phyloP scores from a whole-genome alignment of 768 basidiomycete species.

The Tulasnella sp. region DNA sequence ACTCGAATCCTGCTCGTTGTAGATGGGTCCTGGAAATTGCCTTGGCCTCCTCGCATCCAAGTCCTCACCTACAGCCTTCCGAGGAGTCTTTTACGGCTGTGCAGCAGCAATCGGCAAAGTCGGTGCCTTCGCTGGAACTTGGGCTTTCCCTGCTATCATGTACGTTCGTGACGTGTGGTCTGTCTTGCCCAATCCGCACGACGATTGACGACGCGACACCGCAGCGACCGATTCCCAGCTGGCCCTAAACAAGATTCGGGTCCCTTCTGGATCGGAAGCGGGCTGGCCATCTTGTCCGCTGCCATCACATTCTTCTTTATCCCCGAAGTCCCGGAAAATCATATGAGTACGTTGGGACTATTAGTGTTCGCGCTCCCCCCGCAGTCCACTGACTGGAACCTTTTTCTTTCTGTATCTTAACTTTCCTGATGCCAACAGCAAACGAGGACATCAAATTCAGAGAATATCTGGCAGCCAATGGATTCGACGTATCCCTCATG shows the following conservation, averaged over 20 bases:
- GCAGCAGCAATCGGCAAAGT: slow-evolving; percentile 56
- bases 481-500: slow-evolving; percentile 78
- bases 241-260: slow-evolving; percentile 68
- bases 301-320: slow-evolving; percentile 72
- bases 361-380: slow-evolving; percentile 21
- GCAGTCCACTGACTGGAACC: neutral
- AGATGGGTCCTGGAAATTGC: slow-evolving; percentile 76
- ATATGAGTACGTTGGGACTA: slow-evolving; percentile 38
- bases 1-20: neutral
- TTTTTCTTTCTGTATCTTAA: too few relatives aligned
- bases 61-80: slow-evolving; percentile 79
- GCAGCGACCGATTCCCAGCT: slow-evolving; percentile 23
- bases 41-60: slow-evolving; percentile 86
- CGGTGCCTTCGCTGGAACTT: slow-evolving; percentile 73
- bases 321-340: slow-evolving; percentile 68
- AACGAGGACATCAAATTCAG: slow-evolving; percentile 62
- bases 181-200: neutral
- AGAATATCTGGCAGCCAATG: slow-evolving; percentile 73
- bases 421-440: neutral
- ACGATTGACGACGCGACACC: neutral
- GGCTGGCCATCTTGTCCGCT: slow-evolving; percentile 80
- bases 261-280: slow-evolving; percentile 87
- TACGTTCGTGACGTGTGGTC: neutral
- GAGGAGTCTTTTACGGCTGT: slow-evolving; percentile 83
- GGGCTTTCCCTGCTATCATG: slow-evolving; percentile 37